These are phyloP conservation scores for Hymenoscyphus fraxineus DNA, from an alignment of 2,329 filamentous ascomycete genomes.

Conservation along the genomic window DNA sequence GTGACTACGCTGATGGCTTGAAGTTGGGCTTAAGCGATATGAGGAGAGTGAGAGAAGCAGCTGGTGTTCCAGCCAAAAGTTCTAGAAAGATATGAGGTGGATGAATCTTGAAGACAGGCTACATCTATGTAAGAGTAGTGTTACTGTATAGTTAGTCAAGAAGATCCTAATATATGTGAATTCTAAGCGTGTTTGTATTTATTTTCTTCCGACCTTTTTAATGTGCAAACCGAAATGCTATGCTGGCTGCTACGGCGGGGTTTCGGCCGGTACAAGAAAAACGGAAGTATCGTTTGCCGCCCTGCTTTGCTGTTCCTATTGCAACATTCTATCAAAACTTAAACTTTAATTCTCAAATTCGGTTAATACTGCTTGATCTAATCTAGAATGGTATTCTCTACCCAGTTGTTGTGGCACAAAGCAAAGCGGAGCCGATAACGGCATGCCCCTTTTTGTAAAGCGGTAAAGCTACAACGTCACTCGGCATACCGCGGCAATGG, in stretches of 20 bases:
- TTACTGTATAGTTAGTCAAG: background rate
- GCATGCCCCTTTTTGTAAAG: background rate
- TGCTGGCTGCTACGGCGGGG: too few species aligned
- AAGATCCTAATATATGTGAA: background rate
- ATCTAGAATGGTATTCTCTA: too few species aligned
- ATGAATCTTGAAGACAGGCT: slow-evolving; percentile 1
- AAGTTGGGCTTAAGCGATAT: slow-evolving; percentile 69
- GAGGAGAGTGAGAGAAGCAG: slow-evolving; percentile 65
- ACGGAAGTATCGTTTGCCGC: too few species aligned
- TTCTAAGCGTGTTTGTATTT: background rate
- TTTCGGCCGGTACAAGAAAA: too few species aligned
- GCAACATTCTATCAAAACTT: too few species aligned
- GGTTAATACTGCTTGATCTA: too few species aligned
- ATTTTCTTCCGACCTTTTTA: too few species aligned
- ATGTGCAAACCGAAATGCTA: too few species aligned
- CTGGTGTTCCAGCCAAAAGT: slow-evolving; percentile 4
- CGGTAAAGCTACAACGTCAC: background rate
- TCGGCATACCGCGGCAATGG: background rate
- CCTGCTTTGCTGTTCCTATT: too few species aligned
- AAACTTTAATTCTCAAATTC: too few species aligned
- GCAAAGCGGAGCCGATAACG: background rate
- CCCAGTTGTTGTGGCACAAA: background rate
- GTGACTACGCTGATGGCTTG: slow-evolving; percentile 67
- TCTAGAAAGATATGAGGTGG: background rate
- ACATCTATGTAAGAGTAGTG: background rate